Conservation (phyloP, 2,329 filamentous ascomycete genomes). For the Anthostomella pinea region DNA sequence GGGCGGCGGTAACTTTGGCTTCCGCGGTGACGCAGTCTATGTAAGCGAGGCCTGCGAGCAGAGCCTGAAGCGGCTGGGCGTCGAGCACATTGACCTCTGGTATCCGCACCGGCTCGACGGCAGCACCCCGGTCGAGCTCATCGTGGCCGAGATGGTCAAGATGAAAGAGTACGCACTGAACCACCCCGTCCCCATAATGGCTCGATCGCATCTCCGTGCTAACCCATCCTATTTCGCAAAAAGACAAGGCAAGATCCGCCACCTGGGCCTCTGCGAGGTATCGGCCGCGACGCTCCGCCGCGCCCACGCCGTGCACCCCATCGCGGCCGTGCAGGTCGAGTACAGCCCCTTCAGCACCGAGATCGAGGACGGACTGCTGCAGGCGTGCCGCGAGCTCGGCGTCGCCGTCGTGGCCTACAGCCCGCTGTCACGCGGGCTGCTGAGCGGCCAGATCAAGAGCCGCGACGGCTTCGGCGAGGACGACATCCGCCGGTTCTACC, state of each 20-base stretch:
- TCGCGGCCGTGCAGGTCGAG: slow-evolving; percentile 53
- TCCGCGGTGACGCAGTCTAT: slow-evolving; percentile 24
- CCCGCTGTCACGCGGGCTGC: slow-evolving; percentile 38
- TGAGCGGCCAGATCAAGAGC: slow-evolving; percentile 46
- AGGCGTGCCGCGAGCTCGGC: slow-evolving; percentile 46
- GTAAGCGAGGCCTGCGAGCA: slow-evolving; percentile 6
- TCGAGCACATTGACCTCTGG: slow-evolving; percentile 44
- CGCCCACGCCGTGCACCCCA: slow-evolving; percentile 45
- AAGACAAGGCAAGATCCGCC: slow-evolving; percentile 50
- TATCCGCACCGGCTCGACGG: slow-evolving; percentile 44
- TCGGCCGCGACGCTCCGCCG: slow-evolving; percentile 47
- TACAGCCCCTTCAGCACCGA: slow-evolving; percentile 48
- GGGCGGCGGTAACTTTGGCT: slow-evolving; percentile 5
- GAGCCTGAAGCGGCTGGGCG: slow-evolving; percentile 22
- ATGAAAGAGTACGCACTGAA: slow-evolving; percentile 33
- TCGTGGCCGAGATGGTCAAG: slow-evolving; percentile 41
- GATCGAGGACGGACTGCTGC: slow-evolving; percentile 45
- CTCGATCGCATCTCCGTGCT: not conserved
- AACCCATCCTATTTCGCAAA: not conserved
- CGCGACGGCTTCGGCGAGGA: slow-evolving; percentile 40
- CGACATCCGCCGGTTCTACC: slow-evolving; percentile 36
- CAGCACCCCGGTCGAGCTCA: slow-evolving; percentile 45
- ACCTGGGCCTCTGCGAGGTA: slow-evolving; percentile 50
- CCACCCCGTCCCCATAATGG: not conserved
- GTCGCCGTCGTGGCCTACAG: slow-evolving; percentile 40